These are phyloP conservation scores for Aegilops longissima DNA, from an alignment of 176 grass and related monocot species.

Conservation along the genomic window DNA sequence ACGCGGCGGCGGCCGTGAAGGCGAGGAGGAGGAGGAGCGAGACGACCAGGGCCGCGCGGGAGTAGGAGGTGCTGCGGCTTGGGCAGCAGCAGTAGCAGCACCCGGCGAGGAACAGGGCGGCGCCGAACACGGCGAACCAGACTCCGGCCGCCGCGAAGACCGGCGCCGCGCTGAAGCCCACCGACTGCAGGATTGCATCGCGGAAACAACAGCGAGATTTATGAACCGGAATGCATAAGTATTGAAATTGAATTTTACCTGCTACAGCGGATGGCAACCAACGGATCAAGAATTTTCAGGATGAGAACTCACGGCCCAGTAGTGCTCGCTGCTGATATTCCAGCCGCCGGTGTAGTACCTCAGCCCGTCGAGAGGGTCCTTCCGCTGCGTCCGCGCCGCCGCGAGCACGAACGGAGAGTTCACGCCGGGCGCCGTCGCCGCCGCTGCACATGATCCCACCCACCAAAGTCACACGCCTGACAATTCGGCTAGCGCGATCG, in stretches of 20 bases:
- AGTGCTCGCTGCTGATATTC: slow-evolving; percentile 90
- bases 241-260: background rate
- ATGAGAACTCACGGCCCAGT: slow-evolving; percentile 60
- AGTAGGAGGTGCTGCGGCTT: slow-evolving; percentile 37
- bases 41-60: slow-evolving; percentile 35
- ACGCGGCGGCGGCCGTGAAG: slow-evolving; percentile 64
- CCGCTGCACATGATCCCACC: slow-evolving; percentile 9
- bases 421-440: background rate
- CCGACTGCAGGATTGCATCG: slow-evolving; percentile 45
- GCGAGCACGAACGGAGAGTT: slow-evolving; percentile 67
- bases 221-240: background rate
- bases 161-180: slow-evolving; percentile 68
- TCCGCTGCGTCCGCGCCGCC: slow-evolving; percentile 60
- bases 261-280: too few species aligned
- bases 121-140: slow-evolving; percentile 72
- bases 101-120: slow-evolving; percentile 48
- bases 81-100: slow-evolving; percentile 85
- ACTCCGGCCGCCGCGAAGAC: slow-evolving; percentile 53
- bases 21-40: slow-evolving; percentile 55
- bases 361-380: slow-evolving; percentile 73
- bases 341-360: slow-evolving; percentile 68
- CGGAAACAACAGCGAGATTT: background rate
- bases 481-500: background rate
- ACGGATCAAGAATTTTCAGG: background rate
- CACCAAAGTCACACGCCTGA: background rate